phyloP scores from a whole-genome alignment of 306 rosid species.

The Rosa chinensis region DNA sequence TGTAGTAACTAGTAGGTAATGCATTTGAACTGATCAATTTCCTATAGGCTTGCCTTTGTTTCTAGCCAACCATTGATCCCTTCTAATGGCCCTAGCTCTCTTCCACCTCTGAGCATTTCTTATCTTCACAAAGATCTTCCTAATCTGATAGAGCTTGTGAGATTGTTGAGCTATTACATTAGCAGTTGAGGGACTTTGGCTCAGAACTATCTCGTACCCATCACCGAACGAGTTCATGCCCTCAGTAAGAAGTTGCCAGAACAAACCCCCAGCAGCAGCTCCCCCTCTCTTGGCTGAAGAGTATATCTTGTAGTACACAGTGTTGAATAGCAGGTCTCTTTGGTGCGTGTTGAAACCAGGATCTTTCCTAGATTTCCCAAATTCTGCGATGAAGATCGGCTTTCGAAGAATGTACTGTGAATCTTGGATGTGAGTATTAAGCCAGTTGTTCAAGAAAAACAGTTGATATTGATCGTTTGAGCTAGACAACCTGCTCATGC shows the following conservation, averaged over 20 bases:
- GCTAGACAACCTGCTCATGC: slow-evolving; percentile 52
- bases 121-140: slow-evolving; percentile 47
- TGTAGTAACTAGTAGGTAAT: not conserved
- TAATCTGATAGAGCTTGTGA: slow-evolving; percentile 51
- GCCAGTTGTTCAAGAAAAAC: slow-evolving; percentile 79
- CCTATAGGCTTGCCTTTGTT: slow-evolving; percentile 52
- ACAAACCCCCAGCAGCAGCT: slow-evolving; percentile 70
- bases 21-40: slow-evolving; percentile 26
- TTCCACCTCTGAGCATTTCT: slow-evolving; percentile 51
- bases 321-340: slow-evolving; percentile 62
- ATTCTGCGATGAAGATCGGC: slow-evolving; percentile 68
- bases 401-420: slow-evolving; percentile 61
- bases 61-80: slow-evolving; percentile 8
- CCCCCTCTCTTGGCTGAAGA: slow-evolving; percentile 75
- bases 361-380: slow-evolving; percentile 74
- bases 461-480: slow-evolving; percentile 57
- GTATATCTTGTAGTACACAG: slow-evolving; percentile 72
- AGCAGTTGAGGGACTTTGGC: slow-evolving; percentile 73
- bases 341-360: slow-evolving; percentile 52
- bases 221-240: slow-evolving; percentile 84
- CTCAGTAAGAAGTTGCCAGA: slow-evolving; percentile 87
- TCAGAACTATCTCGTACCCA: slow-evolving; percentile 71
- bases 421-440: slow-evolving; percentile 61
- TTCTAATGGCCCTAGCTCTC: not conserved
- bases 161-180: slow-evolving; percentile 70